Conservation (phyloP, 129 eudicot species). For the Saussurea involucrata region DNA sequence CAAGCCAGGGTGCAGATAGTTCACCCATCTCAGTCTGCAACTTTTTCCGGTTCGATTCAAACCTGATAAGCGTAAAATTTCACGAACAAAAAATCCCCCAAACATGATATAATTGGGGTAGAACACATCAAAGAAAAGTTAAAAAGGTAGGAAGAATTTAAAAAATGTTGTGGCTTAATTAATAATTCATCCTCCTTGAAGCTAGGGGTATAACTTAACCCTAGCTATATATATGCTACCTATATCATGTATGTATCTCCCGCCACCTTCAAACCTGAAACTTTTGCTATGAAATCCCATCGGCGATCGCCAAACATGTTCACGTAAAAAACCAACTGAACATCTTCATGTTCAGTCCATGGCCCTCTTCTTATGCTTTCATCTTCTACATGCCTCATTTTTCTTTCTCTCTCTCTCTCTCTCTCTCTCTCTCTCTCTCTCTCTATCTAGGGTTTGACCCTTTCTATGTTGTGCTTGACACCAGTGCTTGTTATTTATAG, state of each 20-base stretch:
- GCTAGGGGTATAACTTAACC: constrained; percentile 12
- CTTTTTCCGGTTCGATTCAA: constrained; percentile 91
- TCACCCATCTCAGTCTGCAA: constrained; percentile 96
- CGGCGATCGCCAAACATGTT: constrained; percentile 82
- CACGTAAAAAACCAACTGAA: constrained; percentile 65
- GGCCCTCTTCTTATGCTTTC: constrained; percentile 72
- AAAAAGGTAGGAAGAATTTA: constrained; percentile 1
- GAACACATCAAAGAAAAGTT: constrained; percentile 7
- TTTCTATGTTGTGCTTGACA: constrained; percentile 17
- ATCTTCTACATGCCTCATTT: constrained; percentile 40
- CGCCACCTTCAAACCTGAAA: constrained; percentile 99
- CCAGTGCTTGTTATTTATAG: constrained; percentile 31
- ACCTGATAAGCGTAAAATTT: constrained; percentile 55
- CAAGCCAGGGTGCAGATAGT: constrained; percentile 88
- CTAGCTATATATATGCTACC: constrained; percentile 34
- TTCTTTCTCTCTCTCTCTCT: not conserved
- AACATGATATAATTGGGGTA: constrained; percentile 25
- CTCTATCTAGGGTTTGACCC: constrained; percentile 2
- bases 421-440: constrained; percentile 1
- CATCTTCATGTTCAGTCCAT: constrained; percentile 89
- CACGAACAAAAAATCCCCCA: constrained; percentile 25
- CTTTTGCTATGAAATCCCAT: constrained; percentile 93
- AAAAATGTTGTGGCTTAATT: constrained; percentile 1
- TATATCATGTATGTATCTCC: constrained; percentile 54
- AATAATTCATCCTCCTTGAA: constrained; percentile 28